Base-by-base conservation (phyloP, 2,329 filamentous ascomycete species). In the Metarhizium sp. region DNA sequence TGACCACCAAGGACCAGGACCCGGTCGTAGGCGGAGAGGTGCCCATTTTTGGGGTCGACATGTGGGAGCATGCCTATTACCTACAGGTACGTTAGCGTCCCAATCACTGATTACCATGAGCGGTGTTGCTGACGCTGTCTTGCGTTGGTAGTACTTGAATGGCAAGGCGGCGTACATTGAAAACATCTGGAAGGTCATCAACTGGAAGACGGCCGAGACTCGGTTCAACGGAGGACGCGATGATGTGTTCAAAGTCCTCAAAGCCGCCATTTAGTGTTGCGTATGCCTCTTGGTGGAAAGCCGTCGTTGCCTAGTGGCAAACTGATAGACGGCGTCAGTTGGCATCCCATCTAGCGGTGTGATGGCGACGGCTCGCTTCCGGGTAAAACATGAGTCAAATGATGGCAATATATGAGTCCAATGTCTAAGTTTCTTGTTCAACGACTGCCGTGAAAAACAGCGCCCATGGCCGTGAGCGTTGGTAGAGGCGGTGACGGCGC, bases 31-130 rank as follows among this genome's bases (percentile, higher is more conserved):
- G 75, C 16, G 78, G 80, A 4, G 80, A 85, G 60, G 78, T 82
- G n/a, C 86, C 86, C 8, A 73, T 95, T 20, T 77, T 91, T 46
- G 90, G 89, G 0, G 78, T 95, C 2, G 90, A 95, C 68, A 92
- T 95, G 82, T 95, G 90, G 90, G 90, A 95, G 74, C 90, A 95
- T 74, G 90, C 90, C 0, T 95, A 95, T 68, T 95, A 95, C 67
- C 73, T 95, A 18, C 89, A 90, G 77, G 83, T 85, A 58, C 25
- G 25, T 25, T 25, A 25, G 25, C 25, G 25, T 25, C 25, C 25
- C 25, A 25, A 25, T 25, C 25, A 60, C 32, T 34, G 10, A 7
- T 34, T 34, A 11, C 32, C 32, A 34, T 34, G 32, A 11, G 10
- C 32, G 32, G 32, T 2, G 32, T 11, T 34, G 7, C 32, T 58